Base-by-base conservation (phyloP, 1,139 yeast genomes). In the Debaryomyces nepalensis region DNA sequence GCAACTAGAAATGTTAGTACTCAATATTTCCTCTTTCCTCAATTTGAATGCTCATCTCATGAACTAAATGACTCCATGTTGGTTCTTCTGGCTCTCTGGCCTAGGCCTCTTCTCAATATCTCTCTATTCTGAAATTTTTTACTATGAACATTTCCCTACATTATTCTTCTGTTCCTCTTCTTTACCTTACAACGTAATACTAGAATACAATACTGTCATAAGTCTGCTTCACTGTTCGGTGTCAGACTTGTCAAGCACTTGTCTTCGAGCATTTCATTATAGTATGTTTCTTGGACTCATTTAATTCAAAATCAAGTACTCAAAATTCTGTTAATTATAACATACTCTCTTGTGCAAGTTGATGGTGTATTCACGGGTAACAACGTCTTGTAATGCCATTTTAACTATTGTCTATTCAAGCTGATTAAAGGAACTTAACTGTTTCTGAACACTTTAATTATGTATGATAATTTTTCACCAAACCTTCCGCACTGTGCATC, bases 321-420 rank as follows among this genome's bases (percentile, higher is more conserved):
- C 29, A 23, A 9, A 16, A 5, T 23, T 16, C 30, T 34, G n/a
- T 18, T 18, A 9, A 16, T 22, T 23, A 34, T 10, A 35, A 86
- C 95, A 76, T 84, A 88, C 96, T 82, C 98, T 90, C 81, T 90
- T 93, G 96, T 90, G 96, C 79, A 93, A 81, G 91, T 95, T 93
- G 79, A 95, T 91, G 84, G 99, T 95, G 90, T 95, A 95, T 82
- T 95, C 99, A 80, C 99, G 96, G 75, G 99, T 88, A 79, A 95
- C 97, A 78, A 90, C 97, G 93, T 93, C 98, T 82, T 89, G 89
- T 76, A 89, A 82, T 78, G 97, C 97, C 82, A 89, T 87, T 79
- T 79, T 81, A 59, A 69, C 51, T 53, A 35, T 35, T 39, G 39
- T 27, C 27, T 42, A 36, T 41, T 29, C 30, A 40, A 32, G 40